Base-by-base conservation (phyloP, 73 alveolate genomes). In the Paramecium caudatum region DNA sequence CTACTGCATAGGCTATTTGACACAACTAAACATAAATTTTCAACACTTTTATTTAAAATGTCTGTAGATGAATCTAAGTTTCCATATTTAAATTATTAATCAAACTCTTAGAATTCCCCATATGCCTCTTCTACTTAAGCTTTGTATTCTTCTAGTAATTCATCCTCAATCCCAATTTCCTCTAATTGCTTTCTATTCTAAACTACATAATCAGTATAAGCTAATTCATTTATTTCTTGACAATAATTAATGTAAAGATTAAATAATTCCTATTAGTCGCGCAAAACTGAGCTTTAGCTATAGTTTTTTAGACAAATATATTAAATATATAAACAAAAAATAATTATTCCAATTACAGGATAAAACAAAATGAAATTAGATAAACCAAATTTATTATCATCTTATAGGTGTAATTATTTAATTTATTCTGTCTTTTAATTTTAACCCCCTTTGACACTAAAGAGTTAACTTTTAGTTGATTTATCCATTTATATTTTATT, bases 51-150 rank as follows among this genome's bases (percentile, higher is more conserved):
- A 55, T 0, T 55, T 55, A 55, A 55, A 23, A 55, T 43, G 30
- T 55, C 45, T 23, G 30, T 27, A 19, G 80, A 27, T 12, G 23
- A 55, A 55, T 55, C 80, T 2, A 43, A 55, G n/a, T 55, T 27
- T 55, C 80, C 80, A 55, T 55, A 55, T 55, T 55, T 55, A 55
- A 55, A 55, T 4, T 55, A 55, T 23, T 55, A 37, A 23, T 55
- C 80, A 55, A 27, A 55, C 9, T 55, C 2, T 23, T 27, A 23
- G 45, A 55, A 55, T 55, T 55, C 46, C 7, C 7, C 32, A 55
- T 55, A 55, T 27, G 80, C 46, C 7, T 23, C 46, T 55, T 19
- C 3, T 3, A 55, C 80, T 55, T 55, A 10, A 55, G 23, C 80
- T 55, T 55, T 55, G 46, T 55, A 55, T 0, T 13, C 0, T 27